Base-by-base conservation (phyloP, 805 yeast species). In the Brettanomyces custersianus region DNA sequence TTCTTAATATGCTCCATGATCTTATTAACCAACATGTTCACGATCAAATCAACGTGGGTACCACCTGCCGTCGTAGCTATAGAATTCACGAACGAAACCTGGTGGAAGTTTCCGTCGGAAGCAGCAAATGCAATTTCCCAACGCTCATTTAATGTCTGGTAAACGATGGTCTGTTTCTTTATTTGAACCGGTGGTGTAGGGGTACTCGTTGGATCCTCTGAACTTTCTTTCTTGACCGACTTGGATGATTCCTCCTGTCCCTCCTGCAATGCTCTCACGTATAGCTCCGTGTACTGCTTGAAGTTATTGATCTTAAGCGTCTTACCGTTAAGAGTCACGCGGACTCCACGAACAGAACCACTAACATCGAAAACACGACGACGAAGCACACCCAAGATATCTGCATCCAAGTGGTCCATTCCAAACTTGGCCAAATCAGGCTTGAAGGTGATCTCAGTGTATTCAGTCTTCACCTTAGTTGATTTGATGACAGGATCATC, bases 51-150 rank as follows among this genome's bases (percentile, higher is more conserved):
- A 24, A 87, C 94, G 57, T 92, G 98, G 0, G 98, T 83, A 48
- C 98, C 98, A 41, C 98, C 98, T 1, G 90, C 65, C 0, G 97
- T 90, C 0, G 98, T 92, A 1, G 98, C 98, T 55, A 92, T 92
- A 5, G 96, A 87, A 56, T 92, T 92, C 12, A 92, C 98, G 62
- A 92, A 92, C 24, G 96, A 88, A 29, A 92, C 92, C 57, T 92
- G 98, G 49, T 85, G 84, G 60, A 92, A 92, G 2, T 73, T 62
- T 4, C 88, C 90, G 51, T 87, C 95, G 29, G 96, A 83, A 4
- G 87, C 81, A 1, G 95, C 90, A 63, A 92, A 90, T 0, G 95
- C 98, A 41, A 92, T 59, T 58, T 92, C 98, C 98, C 98, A 92
- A 43, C 96, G 72, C 39, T 83, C 92, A 50, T 78, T 82, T 31